Conservation (phyloP, 768 basidiomycete species). For the Boletus speciosus region DNA sequence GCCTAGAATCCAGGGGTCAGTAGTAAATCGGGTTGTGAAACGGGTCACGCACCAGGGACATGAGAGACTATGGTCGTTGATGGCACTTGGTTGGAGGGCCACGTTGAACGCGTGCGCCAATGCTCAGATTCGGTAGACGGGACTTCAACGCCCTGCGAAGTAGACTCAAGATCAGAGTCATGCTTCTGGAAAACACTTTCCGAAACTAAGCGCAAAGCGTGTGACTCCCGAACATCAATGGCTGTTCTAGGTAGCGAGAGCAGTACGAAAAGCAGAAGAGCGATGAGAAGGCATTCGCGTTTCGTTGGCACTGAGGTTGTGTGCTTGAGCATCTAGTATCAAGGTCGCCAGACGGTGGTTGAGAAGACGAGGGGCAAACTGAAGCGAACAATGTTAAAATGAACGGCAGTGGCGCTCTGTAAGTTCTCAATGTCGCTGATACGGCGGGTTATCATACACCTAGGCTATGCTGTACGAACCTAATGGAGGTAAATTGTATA, state of each 20-base stretch:
- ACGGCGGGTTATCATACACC: too few species aligned
- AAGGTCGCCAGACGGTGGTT: neutral
- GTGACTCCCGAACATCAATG: constrained; percentile 3
- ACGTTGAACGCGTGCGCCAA: constrained; percentile 38
- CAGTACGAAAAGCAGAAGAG: constrained; percentile 45
- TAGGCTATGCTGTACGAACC: too few species aligned
- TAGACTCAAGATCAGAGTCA: neutral
- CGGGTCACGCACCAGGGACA: constrained; percentile 53
- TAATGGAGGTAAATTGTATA: too few species aligned
- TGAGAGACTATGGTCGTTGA: constrained; percentile 70
- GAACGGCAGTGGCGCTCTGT: neutral
- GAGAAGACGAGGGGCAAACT: neutral
- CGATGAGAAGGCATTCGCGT: constrained; percentile 53
- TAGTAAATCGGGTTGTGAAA: neutral
- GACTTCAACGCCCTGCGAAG: constrained; percentile 4
- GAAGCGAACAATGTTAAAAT: neutral
- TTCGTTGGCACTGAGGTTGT: constrained; percentile 44
- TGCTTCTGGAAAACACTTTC: constrained; percentile 6
- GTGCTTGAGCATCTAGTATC: constrained; percentile 20
- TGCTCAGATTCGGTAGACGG: constrained; percentile 19
- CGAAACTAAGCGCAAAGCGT: constrained; percentile 3
- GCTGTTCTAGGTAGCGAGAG: constrained; percentile 40
- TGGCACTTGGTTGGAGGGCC: constrained; percentile 41
- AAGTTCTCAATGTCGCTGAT: too few species aligned
- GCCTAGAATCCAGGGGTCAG: constrained; percentile 41